Evolutionary conservation across 2,329 filamentous ascomycete genomes (phyloP).

Genomic region (Mycogone perniciosa): DNA sequence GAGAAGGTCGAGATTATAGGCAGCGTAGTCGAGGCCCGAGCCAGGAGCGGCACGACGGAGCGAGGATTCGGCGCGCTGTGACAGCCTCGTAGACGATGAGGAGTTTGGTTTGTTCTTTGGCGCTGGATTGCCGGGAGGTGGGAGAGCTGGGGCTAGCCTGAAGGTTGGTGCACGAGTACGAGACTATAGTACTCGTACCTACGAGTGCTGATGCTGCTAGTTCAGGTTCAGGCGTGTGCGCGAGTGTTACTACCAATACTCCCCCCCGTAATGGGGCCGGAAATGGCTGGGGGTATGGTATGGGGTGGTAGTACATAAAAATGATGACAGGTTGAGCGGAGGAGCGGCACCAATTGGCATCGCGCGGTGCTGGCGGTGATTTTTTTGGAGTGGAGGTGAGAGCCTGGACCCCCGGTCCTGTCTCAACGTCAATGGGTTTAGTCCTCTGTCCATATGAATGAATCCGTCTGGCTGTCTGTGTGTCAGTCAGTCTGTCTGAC

Average conservation of each 20-base stretch:
- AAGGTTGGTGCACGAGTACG: not conserved
- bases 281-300: conserved; percentile 8
- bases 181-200: not conserved
- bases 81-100: conserved; percentile 11
- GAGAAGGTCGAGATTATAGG: conserved; percentile 8
- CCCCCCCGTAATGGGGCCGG: not conserved
- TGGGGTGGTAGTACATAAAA: conserved; percentile 11
- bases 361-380: conserved; percentile 10
- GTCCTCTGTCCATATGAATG: not conserved
- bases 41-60: conserved; percentile 5
- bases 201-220: no score
- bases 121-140: not conserved
- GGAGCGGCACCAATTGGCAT: conserved; percentile 15
- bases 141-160: not conserved
- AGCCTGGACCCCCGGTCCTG: conserved; percentile 2
- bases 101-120: conserved; percentile 2
- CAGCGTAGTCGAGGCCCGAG: conserved; percentile 3
- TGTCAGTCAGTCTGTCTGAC: not conserved
- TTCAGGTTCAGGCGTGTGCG: not conserved
- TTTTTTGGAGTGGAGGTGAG: conserved; percentile 3
- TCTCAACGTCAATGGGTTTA: not conserved
- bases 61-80: conserved; percentile 10
- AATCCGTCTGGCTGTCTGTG: not conserved
- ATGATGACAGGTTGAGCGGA: conserved; percentile 15
- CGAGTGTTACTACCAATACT: not conserved